A percentile compares a stretch with the other conserved stretches of the same genome.
Conservation (phyloP, 805 yeast species). For the Wickerhamiella azymoides region DNA sequence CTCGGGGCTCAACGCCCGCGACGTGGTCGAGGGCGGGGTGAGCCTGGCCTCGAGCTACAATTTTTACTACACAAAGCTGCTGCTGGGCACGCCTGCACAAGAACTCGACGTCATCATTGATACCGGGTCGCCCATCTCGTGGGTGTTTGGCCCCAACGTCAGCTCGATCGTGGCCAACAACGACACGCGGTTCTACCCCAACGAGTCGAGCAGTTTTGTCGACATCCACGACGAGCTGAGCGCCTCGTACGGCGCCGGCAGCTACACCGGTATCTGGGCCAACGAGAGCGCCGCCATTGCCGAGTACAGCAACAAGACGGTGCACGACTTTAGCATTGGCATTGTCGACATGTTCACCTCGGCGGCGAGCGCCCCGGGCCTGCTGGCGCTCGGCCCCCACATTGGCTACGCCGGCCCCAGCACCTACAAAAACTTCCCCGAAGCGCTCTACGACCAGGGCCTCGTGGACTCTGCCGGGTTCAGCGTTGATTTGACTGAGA, state of each 20-base stretch:
- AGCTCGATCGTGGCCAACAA: slow-evolving; percentile 14
- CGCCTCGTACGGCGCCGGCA: slow-evolving; percentile 29
- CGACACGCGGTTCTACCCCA: slow-evolving; percentile 20
- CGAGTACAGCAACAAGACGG: slow-evolving; percentile 12
- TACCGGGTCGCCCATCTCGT: slow-evolving; percentile 38
- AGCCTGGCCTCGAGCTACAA: slow-evolving; percentile 21
- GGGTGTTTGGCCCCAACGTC: slow-evolving; percentile 31
- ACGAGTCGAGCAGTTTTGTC: slow-evolving; percentile 23
- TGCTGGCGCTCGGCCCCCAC: slow-evolving; percentile 21
- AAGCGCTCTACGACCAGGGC: slow-evolving; percentile 17
- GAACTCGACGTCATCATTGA: slow-evolving; percentile 32
- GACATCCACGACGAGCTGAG: slow-evolving; percentile 21
- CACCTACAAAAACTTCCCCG: slow-evolving; percentile 17
- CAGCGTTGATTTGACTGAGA: slow-evolving; percentile 15
- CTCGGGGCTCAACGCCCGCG: neutral
- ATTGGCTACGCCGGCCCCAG: slow-evolving; percentile 18
- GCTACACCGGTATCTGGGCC: slow-evolving; percentile 24
- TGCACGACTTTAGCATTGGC: slow-evolving; percentile 21
- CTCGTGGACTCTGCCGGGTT: slow-evolving; percentile 18
- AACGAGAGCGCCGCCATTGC: slow-evolving; percentile 19
- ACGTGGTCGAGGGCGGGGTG: slow-evolving; percentile 11
- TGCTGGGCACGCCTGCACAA: slow-evolving; percentile 33
- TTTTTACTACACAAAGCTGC: slow-evolving; percentile 25
- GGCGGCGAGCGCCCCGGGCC: slow-evolving; percentile 19
- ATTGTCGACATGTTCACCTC: slow-evolving; percentile 18